A percentile compares a stretch with the other conserved stretches of the same genome.
Evolutionary conservation across 2,329 filamentous ascomycete species (phyloP).

Genomic region (Hypoxylon sp.): DNA sequence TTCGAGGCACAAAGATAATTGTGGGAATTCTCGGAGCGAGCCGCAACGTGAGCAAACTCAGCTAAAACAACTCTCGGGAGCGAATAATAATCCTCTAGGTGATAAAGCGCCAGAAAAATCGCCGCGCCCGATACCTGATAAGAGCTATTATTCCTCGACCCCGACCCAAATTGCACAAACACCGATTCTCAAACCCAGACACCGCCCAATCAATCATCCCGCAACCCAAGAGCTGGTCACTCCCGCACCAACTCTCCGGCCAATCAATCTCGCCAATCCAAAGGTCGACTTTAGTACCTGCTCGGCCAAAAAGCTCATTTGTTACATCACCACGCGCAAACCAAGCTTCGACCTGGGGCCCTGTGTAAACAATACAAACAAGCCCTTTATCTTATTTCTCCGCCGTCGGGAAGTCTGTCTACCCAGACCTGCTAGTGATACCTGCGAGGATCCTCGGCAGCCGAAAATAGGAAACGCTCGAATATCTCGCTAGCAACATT

Average conservation of each 20-base stretch:
- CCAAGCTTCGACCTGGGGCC: conserved; percentile 36
- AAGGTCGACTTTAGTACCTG: conserved; percentile 40
- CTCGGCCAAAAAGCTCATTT: conserved; percentile 46
- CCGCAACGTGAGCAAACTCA: conserved; percentile 42
- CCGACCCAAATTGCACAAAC: conserved; percentile 34
- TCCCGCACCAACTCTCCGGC: conserved; percentile 41
- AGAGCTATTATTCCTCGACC: conserved; percentile 31
- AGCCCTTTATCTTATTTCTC: conserved; percentile 38
- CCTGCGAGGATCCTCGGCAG: conserved; percentile 32
- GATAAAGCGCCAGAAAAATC: conserved; percentile 25
- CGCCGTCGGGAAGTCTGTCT: conserved; percentile 38
- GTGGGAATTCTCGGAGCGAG: conserved; percentile 41
- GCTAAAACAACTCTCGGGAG: conserved; percentile 28
- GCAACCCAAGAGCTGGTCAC: conserved; percentile 21
- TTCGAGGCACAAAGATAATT: conserved; percentile 16
- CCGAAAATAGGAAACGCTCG: conserved; percentile 29
- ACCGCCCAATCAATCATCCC: conserved; percentile 39
- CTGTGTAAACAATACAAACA: conserved; percentile 47
- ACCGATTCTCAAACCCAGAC: conserved; percentile 16
- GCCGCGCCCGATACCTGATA: conserved; percentile 24
- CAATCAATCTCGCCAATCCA: conserved; percentile 53
- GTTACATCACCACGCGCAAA: conserved; percentile 51
- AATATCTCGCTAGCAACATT: conserved; percentile 24
- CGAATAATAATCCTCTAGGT: conserved; percentile 33
- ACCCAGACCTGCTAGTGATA: conserved; percentile 35